These are phyloP conservation scores for Raffaelea albimanens DNA, from an alignment of 2,329 filamentous ascomycete species.

Conservation along the genomic window DNA sequence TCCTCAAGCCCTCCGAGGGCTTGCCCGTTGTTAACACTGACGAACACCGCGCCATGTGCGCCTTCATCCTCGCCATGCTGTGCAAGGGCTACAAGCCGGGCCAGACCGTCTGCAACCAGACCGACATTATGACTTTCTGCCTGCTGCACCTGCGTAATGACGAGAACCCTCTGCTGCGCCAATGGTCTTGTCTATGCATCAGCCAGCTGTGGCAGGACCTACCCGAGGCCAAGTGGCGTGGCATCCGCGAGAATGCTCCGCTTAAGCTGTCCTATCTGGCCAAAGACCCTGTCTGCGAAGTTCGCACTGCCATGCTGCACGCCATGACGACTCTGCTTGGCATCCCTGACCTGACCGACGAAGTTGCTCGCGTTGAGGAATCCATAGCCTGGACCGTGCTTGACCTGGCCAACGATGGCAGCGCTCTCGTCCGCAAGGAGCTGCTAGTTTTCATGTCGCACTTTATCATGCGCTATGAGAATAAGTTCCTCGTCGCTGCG, in stretches of 20 bases:
- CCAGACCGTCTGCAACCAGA: slow-evolving; percentile 82
- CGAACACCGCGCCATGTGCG: slow-evolving; percentile 97
- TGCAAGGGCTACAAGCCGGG: slow-evolving; percentile 92
- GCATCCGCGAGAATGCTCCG: slow-evolving; percentile 81
- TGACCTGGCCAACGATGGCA: slow-evolving; percentile 88
- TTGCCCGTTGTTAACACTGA: slow-evolving; percentile 81
- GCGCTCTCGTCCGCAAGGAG: slow-evolving; percentile 88
- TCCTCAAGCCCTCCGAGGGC: slow-evolving; percentile 73
- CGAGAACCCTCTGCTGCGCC: slow-evolving; percentile 78
- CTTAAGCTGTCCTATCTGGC: slow-evolving; percentile 70
- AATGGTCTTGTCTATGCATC: slow-evolving; percentile 93
- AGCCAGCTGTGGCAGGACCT: slow-evolving; percentile 91
- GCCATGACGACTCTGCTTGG: slow-evolving; percentile 90
- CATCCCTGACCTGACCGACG: slow-evolving; percentile 84
- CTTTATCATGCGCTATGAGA: slow-evolving; percentile 83
- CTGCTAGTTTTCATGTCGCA: slow-evolving; percentile 87
- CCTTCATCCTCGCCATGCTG: slow-evolving; percentile 94
- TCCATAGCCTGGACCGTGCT: slow-evolving; percentile 81
- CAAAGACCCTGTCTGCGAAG: slow-evolving; percentile 82
- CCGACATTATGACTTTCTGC: slow-evolving; percentile 83
- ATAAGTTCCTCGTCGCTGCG: slow-evolving; percentile 82
- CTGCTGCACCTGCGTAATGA: slow-evolving; percentile 74
- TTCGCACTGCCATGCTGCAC: slow-evolving; percentile 85
- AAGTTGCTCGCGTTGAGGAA: slow-evolving; percentile 85
- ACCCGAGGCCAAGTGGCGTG: slow-evolving; percentile 89